A percentile compares a stretch with the other conserved stretches of the same genome.
Evolutionary conservation across 2,329 filamentous ascomycete species (phyloP).

Genomic region (Beauveria brongniartii): DNA sequence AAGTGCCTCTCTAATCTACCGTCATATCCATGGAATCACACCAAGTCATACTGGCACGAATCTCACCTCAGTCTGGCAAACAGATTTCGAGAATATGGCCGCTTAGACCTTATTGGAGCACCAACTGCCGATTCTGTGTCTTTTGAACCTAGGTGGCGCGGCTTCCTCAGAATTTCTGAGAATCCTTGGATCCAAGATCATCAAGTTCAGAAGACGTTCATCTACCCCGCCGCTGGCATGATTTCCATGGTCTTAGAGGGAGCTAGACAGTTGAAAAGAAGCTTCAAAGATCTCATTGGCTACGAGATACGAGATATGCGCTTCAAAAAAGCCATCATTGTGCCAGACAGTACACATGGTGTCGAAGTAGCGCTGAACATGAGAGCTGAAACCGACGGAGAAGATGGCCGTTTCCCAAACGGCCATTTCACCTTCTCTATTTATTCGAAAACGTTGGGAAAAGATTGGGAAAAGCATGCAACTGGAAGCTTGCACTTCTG

Average conservation of each 20-base stretch:
- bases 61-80: conserved; percentile 36
- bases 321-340: conserved; percentile 43
- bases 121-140: conserved; percentile 35
- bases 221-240: conserved; percentile 45
- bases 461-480: conserved; percentile 36
- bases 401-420: conserved; percentile 15
- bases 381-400: conserved; percentile 18
- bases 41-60: conserved; percentile 45
- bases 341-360: conserved; percentile 37
- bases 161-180: conserved; percentile 39
- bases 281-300: conserved; percentile 20
- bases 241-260: conserved; percentile 41
- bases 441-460: conserved; percentile 35
- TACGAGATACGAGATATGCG: conserved; percentile 38
- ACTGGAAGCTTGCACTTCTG: conserved; percentile 25
- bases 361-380: conserved; percentile 43
- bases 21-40: conserved; percentile 47
- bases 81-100: conserved; percentile 35
- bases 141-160: conserved; percentile 40
- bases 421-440: conserved; percentile 30
- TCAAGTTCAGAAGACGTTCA: conserved; percentile 39
- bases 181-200: conserved; percentile 47
- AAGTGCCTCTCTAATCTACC: conserved; percentile 38
- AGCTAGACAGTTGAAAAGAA: conserved; percentile 30
- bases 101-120: conserved; percentile 44